Evolutionary conservation across 2,329 filamentous ascomycete species (phyloP).

Genomic region (Verticillium nubilum): DNA sequence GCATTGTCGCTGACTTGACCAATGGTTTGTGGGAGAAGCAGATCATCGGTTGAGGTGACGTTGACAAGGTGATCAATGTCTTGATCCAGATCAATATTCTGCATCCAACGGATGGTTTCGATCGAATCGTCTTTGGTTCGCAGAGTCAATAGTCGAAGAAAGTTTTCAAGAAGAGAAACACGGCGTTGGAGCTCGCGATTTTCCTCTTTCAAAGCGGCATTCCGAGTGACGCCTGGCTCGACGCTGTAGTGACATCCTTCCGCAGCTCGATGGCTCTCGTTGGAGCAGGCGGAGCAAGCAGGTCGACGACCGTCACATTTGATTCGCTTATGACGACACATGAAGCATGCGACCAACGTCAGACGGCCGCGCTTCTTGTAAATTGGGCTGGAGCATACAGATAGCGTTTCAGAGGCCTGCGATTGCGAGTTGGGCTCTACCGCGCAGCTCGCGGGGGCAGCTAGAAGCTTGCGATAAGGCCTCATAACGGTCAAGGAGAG

Average conservation of each 20-base stretch:
- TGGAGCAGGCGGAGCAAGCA: background rate
- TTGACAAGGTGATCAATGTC: background rate
- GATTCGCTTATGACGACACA: background rate
- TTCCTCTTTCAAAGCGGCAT: background rate
- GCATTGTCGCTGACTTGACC: background rate
- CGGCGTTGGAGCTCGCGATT: background rate
- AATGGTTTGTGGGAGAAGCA: background rate
- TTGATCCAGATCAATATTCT: background rate
- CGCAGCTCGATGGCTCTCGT: background rate
- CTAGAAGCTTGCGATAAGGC: background rate
- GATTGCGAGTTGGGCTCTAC: background rate
- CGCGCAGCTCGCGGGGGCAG: background rate
- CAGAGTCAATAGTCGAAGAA: background rate
- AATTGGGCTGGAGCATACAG: background rate
- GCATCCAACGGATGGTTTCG: background rate
- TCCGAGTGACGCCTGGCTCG: background rate
- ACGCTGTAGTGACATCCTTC: background rate
- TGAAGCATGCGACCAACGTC: background rate
- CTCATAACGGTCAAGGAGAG: background rate
- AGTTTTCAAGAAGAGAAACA: background rate
- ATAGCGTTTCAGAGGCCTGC: background rate
- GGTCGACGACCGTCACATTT: background rate
- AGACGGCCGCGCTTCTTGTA: background rate
- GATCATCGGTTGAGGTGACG: background rate
- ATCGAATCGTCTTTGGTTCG: background rate